A percentile compares a stretch with the other conserved stretches of the same genome.
Evolutionary conservation across 2,329 filamentous ascomycete genomes (phyloP).

Genomic region (Lecanicillium sp.): DNA sequence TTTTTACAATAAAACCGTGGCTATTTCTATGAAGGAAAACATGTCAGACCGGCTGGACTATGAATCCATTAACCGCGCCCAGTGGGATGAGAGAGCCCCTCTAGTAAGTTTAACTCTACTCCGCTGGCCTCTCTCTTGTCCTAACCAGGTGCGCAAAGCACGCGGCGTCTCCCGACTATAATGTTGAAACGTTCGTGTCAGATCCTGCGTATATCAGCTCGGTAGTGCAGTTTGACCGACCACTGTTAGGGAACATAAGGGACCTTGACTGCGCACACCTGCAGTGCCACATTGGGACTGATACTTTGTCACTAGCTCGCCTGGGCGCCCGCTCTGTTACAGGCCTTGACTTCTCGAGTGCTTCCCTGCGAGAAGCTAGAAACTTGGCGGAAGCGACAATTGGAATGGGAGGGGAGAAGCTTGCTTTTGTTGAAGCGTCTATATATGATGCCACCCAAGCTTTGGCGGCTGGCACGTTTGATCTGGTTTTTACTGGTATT

Average conservation of each 20-base stretch:
- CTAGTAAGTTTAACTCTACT: conserved; percentile 5
- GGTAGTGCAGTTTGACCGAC: conserved; percentile 8
- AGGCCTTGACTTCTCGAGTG: conserved; percentile 11
- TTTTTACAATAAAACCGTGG: not conserved
- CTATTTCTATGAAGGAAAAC: not conserved
- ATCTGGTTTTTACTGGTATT: conserved; percentile 12
- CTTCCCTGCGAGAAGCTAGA: conserved; percentile 8
- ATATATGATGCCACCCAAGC: conserved; percentile 6
- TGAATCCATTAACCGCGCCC: conserved; percentile 7
- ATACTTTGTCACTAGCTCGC: conserved; percentile 10
- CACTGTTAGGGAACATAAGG: conserved; percentile 6
- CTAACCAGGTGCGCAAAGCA: conserved; percentile 5
- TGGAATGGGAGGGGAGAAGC: conserved; percentile 7
- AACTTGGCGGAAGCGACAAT: conserved; percentile 5
- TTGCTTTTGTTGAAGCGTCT: conserved; percentile 10
- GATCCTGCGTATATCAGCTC: conserved; percentile 4
- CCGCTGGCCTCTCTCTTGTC: not conserved
- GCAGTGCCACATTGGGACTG: conserved; percentile 13
- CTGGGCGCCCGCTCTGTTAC: conserved; percentile 11
- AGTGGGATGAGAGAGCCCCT: conserved; percentile 11
- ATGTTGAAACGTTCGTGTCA: conserved; percentile 4
- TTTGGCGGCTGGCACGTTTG: conserved; percentile 1
- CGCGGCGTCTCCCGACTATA: conserved; percentile 9
- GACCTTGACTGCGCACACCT: conserved; percentile 10
- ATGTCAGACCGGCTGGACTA: conserved; percentile 7